Base-by-base conservation (phyloP, 768 basidiomycete genomes). In the Rhizopogon salebrosus region DNA sequence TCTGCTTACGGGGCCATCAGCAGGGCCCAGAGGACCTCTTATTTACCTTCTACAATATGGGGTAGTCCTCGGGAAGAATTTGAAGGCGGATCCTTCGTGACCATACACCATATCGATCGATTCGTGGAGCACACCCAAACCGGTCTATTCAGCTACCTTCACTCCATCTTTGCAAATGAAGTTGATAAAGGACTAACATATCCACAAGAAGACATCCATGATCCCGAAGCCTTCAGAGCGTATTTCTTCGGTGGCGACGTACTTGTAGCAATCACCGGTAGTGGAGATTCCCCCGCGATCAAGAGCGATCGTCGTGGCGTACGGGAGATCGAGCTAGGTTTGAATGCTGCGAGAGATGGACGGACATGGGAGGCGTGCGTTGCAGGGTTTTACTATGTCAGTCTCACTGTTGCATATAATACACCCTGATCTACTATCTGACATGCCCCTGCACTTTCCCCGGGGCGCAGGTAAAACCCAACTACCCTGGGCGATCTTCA, bases 401-500 rank as follows among this genome's bases (percentile, higher is more conserved):
- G 82, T 73, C 40, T 29, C 26, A 37, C 40, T 23, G 40, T 26
- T 43, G 22, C 43, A 49, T 54, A 40, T 56, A 37, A 39, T 41
- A 37, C 29, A 36, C 29, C 22, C 16, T 11, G 37, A 37, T 58
- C 46, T 41, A 23, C 22, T 27, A 10, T 48, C n/a, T 48, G 59
- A 49, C 50, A 35, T 37, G 10, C 36, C 8, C 38, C 42, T 52
- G 9, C 35, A 37, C 24, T 51, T 24, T 36, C 7, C 18, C 38
- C 26, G 26, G 22, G 9, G 23, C 38, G 34, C 53, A 84, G 85
- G 76, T 90, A 48, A 91, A 91, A 68, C 89, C 88, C 34, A 94
- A 94, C 63, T 95, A 94, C 70, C 93, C 92, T 6, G 91, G 91
- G 37, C 76, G 92, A 55, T 92, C 89, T 8, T 91, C 89, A 38